Conservation (phyloP, 768 basidiomycete genomes). For the Cantharellus anzutake region DNA sequence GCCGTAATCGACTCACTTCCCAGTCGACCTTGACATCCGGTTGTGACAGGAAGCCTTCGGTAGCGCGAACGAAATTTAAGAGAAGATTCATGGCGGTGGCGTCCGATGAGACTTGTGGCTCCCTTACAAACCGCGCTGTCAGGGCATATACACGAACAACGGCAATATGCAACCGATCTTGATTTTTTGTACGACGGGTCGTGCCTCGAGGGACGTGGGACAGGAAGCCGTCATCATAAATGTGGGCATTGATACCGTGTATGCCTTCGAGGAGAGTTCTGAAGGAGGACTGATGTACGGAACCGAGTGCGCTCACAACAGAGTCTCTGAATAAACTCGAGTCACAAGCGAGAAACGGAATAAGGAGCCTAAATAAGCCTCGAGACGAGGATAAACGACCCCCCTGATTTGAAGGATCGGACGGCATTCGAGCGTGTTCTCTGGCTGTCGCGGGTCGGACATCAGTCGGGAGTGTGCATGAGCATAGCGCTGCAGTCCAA, state of each 20-base stretch:
- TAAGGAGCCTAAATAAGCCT: constrained; percentile 67
- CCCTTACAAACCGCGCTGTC: constrained; percentile 57
- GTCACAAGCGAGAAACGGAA: constrained; percentile 77
- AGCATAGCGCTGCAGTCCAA: constrained; percentile 72
- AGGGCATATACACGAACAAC: constrained; percentile 79
- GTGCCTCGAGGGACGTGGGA: constrained; percentile 26
- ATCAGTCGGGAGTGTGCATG: constrained; percentile 55
- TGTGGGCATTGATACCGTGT: constrained; percentile 58
- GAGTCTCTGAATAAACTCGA: constrained; percentile 67
- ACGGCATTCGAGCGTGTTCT: constrained; percentile 50
- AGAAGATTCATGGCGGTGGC: constrained; percentile 61
- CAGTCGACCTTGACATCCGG: constrained; percentile 56
- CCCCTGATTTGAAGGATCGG: constrained; percentile 57
- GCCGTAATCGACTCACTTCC: constrained; percentile 59
- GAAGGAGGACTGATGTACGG: constrained; percentile 60
- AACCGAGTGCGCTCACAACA: constrained; percentile 75
- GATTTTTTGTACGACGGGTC: constrained; percentile 43
- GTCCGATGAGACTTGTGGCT: constrained; percentile 46
- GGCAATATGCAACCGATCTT: constrained; percentile 65
- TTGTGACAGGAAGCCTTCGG: constrained; percentile 55
- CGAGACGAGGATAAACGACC: constrained; percentile 69
- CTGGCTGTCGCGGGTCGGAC: constrained; percentile 36
- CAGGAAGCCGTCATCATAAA: constrained; percentile 55
- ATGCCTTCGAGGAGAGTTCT: constrained; percentile 71
- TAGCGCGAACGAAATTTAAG: constrained; percentile 72